A percentile compares a stretch with the other conserved stretches of the same genome.
Conservation (phyloP, 192 early-diverging fungal genomes). For the Pilaira anomala region DNA sequence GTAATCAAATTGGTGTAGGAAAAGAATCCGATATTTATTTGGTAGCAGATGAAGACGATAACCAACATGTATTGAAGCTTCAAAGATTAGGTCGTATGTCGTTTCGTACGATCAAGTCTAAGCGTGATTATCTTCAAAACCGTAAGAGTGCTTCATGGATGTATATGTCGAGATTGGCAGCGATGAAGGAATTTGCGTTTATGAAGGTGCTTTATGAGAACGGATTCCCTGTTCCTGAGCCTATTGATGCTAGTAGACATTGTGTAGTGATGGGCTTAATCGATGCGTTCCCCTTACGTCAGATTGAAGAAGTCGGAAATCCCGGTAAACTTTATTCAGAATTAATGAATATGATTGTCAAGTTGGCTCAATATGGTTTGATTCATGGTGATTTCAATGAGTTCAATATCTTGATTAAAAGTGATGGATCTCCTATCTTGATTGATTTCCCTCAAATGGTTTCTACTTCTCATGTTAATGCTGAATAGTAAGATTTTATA, state of each 20-base stretch:
- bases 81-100: conserved; percentile 93
- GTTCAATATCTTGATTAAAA: conserved; percentile 93
- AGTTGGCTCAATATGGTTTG: conserved; percentile 89
- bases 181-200: conserved; percentile 98
- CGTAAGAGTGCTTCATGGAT: conserved; percentile 97
- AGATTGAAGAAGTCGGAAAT: conserved; percentile 80
- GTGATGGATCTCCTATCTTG: conserved; percentile 78
- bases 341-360: conserved; percentile 95
- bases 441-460: conserved; percentile 99
- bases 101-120: conserved; percentile 95
- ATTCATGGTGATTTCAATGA: conserved; percentile 99
- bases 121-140: conserved; percentile 95
- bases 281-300: conserved; percentile 91
- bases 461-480: conserved; percentile 92
- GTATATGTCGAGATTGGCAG: conserved; percentile 97
- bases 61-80: conserved; percentile 92
- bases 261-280: conserved; percentile 96
- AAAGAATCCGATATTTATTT: conserved; percentile 99
- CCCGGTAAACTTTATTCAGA: conserved; percentile 91
- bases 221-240: conserved; percentile 93
- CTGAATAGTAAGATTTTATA: conserved; percentile 64
- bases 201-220: conserved; percentile 97
- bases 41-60: conserved; percentile 88
- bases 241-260: conserved; percentile 91
- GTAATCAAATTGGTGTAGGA: conserved; percentile 99